Evolutionary conservation across 176 grass and related monocot genomes (phyloP), one percentile per base, ranked within the genome.

Genomic region (Zea luxurians): DNA sequence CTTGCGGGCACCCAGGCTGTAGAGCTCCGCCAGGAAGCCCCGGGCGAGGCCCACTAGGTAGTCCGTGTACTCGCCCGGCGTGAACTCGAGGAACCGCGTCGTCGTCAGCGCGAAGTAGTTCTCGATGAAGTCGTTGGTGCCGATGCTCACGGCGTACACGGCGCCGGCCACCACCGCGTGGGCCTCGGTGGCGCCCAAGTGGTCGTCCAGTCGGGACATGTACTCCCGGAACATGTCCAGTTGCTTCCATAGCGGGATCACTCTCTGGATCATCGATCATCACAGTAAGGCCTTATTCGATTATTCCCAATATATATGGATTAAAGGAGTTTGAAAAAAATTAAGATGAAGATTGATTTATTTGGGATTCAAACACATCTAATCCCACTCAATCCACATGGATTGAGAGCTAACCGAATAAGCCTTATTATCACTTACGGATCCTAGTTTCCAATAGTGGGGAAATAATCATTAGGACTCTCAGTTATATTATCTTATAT

Each of bases 41-140:
- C 78, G 77, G 10, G 89, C 73, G 1, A 89, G 70, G 79, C 58
- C 52, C 11, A 84, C 36, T 35, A 96, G 84, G 73, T 74, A 88
- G 35, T 74, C 60, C 2, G 83, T 85, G 64, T 96, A 96, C 54
- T 79, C 71, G 11, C 42, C 17, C 1, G 84, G 38, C 12, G 86
- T 83, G 83, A 75, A 96, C 77, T 96, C 73, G 4, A 59, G 75
- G 43, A 68, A 81, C 17, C 92, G 86, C 10, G 59, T 3, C 13
- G 84, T 71, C 5, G 88, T 34, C 11, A 61, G 40, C 16, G 89
- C 81, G 45, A 84, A 79, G 83, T 97, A 97, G 83, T 97, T 97
- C 88, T 97, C 93, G 74, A 97, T 92, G 85, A 90, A 97, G 80
- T 97, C 93, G 82, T 97, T 97, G 45, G 93, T 97, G 65, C 90